Base-by-base conservation (phyloP, 225 moss, liverwort and hornwort species). In the Thuidium tamariscinum region DNA sequence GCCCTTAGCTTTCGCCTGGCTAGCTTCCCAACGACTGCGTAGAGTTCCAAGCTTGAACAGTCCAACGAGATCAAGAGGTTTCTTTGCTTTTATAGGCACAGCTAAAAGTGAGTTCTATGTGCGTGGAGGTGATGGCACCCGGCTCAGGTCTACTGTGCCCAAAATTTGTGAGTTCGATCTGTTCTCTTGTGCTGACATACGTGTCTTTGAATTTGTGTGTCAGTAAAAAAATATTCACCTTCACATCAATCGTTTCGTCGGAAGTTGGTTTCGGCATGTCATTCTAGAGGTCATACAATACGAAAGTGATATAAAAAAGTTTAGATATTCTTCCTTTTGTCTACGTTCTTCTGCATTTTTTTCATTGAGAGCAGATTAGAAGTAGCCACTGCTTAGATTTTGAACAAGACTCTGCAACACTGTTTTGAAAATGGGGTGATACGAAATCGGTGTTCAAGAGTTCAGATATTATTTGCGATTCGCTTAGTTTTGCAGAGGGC, bases 81-180 rank as follows among this genome's bases (percentile, higher is more conserved):
- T 89, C 80, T 97, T 95, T 89, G 94, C 93, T 74, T 97, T 97
- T 61, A 84, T 96, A 59, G 95, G 97, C 77, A 96, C 97, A 86
- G 96, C 96, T 20, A 97, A 97, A 86, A 97, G 97, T 87, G 95
- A 97, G 82, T 95, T 92, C 70, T 96, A 96, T 84, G 81, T 94
- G 62, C 92, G 94, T 85, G 87, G 82, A 88, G 85, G 81, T 59
- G 90, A 94, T 82, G 92, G 95, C 56, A 83, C 82, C 61, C 92
- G 82, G 55, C 78, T 94, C 44, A 66, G 57, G 51, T 87, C 84
- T 54, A 77, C 82, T 54, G 67, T 57, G 81, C 83, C 83, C 11
- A 70, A 56, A 73, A 87, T 79, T 78, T 29, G 94, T 93, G 77
- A 93, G 90, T 87, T 75, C 21, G 22, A 87, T 59, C 39, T 52